phyloP scores from a whole-genome alignment of 768 basidiomycete species.

The Kondoa malvinella region DNA sequence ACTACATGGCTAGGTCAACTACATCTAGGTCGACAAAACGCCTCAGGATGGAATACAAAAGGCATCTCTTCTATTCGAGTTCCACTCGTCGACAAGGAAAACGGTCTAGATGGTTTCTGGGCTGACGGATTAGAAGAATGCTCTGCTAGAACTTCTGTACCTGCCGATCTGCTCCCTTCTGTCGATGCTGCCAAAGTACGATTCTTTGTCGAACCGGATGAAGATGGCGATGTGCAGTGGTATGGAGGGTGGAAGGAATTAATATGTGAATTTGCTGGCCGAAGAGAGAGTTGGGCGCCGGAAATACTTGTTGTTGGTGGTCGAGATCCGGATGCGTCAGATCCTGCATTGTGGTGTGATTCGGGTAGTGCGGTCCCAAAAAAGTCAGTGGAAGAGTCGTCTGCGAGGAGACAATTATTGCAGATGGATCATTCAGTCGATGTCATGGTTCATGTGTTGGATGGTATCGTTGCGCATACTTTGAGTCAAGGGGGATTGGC shows the following conservation, averaged over 20 bases:
- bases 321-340: not conserved
- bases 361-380: not conserved
- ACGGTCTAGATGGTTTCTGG: not conserved
- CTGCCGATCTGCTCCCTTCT: not conserved
- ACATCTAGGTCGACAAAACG: not conserved
- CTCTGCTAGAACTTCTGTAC: not conserved
- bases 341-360: not conserved
- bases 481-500: slow-evolving; percentile 5
- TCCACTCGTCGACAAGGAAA: not conserved
- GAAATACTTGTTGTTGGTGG: slow-evolving; percentile 7
- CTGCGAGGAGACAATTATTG: not conserved
- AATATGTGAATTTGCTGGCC: slow-evolving; percentile 9
- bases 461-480: not conserved
- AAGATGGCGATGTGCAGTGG: slow-evolving; percentile 4
- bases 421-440: not conserved
- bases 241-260: slow-evolving; percentile 11
- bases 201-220: slow-evolving; percentile 5
- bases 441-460: not conserved
- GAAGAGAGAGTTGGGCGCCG: not conserved
- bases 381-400: slow-evolving; percentile 2
- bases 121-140: not conserved
- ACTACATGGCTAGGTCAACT: slow-evolving; percentile 1
- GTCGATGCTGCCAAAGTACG: not conserved
- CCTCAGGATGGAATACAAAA: not conserved
- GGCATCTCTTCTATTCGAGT: not conserved